A percentile compares a stretch with the other conserved stretches of the same genome.
These are phyloP conservation scores for Saccharomyces hybrid DNA, from an alignment of 1,139 yeast genomes.

Conservation along the genomic window DNA sequence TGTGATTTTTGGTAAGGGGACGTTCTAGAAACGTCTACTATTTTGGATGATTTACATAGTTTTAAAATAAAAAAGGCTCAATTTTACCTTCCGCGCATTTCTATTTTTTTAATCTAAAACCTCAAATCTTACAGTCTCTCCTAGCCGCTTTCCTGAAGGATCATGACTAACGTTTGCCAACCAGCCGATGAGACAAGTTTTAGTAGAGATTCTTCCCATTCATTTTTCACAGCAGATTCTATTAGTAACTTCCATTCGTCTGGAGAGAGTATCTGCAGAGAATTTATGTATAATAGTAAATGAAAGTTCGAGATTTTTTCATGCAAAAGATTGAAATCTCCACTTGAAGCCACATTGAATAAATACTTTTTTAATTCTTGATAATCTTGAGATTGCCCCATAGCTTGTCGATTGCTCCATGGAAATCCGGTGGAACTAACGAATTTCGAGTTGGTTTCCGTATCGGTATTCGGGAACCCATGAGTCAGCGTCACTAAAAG, in stretches of 20 bases:
- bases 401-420: slow-evolving; percentile 67
- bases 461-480: slow-evolving; percentile 72
- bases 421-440: slow-evolving; percentile 44
- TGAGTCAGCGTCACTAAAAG: slow-evolving; percentile 82
- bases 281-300: slow-evolving; percentile 48
- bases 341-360: slow-evolving; percentile 31
- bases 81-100: neutral
- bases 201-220: slow-evolving; percentile 46
- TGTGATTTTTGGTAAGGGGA: slow-evolving; percentile 4
- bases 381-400: slow-evolving; percentile 70
- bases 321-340: slow-evolving; percentile 32
- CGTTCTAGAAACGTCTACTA: slow-evolving; percentile 8
- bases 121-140: neutral
- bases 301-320: slow-evolving; percentile 63
- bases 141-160: slow-evolving; percentile 26
- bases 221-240: slow-evolving; percentile 35
- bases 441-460: slow-evolving; percentile 38
- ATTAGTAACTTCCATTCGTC: slow-evolving; percentile 45
- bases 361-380: slow-evolving; percentile 42
- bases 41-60: neutral
- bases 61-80: neutral
- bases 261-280: slow-evolving; percentile 45
- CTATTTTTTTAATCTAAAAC: neutral
- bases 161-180: slow-evolving; percentile 32
- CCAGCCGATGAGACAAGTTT: slow-evolving; percentile 35